Conservation (phyloP, 2,329 filamentous ascomycete genomes). For the Rosellinia necatrix region DNA sequence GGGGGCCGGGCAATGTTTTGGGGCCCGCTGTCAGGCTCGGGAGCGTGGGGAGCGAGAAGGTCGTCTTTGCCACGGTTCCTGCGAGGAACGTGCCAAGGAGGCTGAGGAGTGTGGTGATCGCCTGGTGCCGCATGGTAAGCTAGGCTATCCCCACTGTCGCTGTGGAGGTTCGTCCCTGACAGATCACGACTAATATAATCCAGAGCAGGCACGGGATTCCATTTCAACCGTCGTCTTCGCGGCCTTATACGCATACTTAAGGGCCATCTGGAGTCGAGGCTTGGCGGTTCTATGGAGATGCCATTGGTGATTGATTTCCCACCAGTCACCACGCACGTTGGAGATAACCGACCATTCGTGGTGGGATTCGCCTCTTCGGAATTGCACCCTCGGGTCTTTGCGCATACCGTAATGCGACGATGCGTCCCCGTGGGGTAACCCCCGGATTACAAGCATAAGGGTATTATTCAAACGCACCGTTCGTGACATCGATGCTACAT, state of each 20-base stretch:
- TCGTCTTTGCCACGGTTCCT: neutral
- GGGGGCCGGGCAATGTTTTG: constrained; percentile 9
- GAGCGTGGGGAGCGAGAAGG: constrained; percentile 9
- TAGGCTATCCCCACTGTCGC: neutral
- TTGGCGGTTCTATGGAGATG: constrained; percentile 19
- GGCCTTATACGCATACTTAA: neutral
- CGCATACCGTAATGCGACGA: neutral
- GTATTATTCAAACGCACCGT: no score
- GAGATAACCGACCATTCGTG: neutral
- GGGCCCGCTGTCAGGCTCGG: constrained; percentile 4
- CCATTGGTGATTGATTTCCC: constrained; percentile 21
- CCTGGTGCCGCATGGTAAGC: constrained; percentile 2
- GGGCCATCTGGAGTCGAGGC: neutral
- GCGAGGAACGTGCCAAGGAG: no score
- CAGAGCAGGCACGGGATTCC: no score
- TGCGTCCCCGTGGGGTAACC: no score
- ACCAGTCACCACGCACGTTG: constrained; percentile 13
- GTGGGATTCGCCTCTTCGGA: neutral
- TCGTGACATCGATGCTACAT: no score
- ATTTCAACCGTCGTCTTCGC: neutral
- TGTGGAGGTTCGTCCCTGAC: no score
- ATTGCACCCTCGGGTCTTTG: neutral
- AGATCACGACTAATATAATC: neutral
- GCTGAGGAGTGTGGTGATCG: neutral
- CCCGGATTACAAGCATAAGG: no score